Base-by-base conservation (phyloP, 2,329 filamentous ascomycete species). In the Corniculantispora saksenae region DNA sequence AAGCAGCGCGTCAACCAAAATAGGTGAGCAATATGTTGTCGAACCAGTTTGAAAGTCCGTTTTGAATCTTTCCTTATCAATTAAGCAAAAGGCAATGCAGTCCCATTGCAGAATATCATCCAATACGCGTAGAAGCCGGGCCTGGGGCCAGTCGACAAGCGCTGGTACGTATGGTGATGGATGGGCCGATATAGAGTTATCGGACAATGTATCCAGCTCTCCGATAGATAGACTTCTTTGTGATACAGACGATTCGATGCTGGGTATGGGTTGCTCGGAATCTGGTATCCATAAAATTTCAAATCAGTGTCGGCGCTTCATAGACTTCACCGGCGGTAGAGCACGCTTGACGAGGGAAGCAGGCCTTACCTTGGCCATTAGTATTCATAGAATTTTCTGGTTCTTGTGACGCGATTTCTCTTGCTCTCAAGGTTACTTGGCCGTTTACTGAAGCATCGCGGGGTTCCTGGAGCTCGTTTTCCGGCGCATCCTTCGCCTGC, bases 81-180 rank as follows among this genome's bases (percentile, higher is more conserved):
- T 50, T 9, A 63, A 27, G 21, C 61, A 63, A 4, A 63, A 56
- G 1, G 53, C n/a, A 17, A 57, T 27, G 43, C 61, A 56, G 17
- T 63, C 61, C 61, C 61, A 63, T 29, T 63, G 45, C 29, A 63
- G 25, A 4, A 63, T 40, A 3, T 27, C 48, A 29, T 63, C 53
- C 3, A 63, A 43, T 5, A 56, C 43, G n/a, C 23, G 25, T 19
- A 57, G 17, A 5, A 57, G n/a, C 17, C 47, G 61, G 40, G 40
- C 53, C 17, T n/a, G 27, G 4, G 53, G 40, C 61, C 61, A 63
- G n/a, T 53, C 23, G 7, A 40, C 15, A 27, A 51, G 29, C 2
- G 47, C 27, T 9, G 58, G 43, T 3, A 13, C 6, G 23, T 61
- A 53, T 21, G 32, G 32, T 1, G 23, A 10, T 13, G 47, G 21